Evolutionary conservation across 371 early-diverging fungal species (phyloP), one percentile per base, ranked within the genome.

Genomic region (Actinomortierella wolfii): DNA sequence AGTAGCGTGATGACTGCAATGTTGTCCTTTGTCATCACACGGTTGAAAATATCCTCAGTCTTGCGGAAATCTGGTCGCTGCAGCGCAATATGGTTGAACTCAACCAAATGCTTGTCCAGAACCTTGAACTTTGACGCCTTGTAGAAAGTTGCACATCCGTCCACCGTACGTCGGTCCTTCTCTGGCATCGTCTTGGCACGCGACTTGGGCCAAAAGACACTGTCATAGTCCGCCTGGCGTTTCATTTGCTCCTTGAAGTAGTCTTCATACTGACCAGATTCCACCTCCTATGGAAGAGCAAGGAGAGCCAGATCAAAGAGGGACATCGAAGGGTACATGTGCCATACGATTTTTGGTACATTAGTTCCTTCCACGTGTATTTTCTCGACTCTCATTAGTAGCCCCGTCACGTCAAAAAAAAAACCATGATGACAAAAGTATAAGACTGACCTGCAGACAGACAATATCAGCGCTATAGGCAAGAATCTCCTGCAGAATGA

Each of bases 131-230:
- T 93, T 49, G 85, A 80, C 42, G 88, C 66, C 68, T 94, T 95
- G 85, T 86, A 99, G 75, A 99, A 98, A 0, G 91, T 99, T 9
- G 98, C 99, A 78, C 99, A 99, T 6, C 99, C 99, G 79, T 99
- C 99, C 0, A 99, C 98, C 14, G 73, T 67, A 52, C 89, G 76
- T 53, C 94, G 91, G 57, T 97, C 96, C 67, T 84, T 87, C 56
- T 97, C 97, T 41, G 85, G 71, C 95, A 98, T 95, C 2, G 93
- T 95, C 65, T 93, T 87, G 47, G 95, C 92, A 49, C 98, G 86
- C 20, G 96, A 91, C 76, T 98, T 98, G 52, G 95, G 95, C 86
- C 86, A 94, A 74, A 97, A 98, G 3, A 95, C 87, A 44, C 97
- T 89, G 24, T 96, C 95, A 76, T 99, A 99, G 15, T 86, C 90